Evolutionary conservation across 352 stramenopile species (phyloP).

Genomic region (Phytophthora agathidicida): DNA sequence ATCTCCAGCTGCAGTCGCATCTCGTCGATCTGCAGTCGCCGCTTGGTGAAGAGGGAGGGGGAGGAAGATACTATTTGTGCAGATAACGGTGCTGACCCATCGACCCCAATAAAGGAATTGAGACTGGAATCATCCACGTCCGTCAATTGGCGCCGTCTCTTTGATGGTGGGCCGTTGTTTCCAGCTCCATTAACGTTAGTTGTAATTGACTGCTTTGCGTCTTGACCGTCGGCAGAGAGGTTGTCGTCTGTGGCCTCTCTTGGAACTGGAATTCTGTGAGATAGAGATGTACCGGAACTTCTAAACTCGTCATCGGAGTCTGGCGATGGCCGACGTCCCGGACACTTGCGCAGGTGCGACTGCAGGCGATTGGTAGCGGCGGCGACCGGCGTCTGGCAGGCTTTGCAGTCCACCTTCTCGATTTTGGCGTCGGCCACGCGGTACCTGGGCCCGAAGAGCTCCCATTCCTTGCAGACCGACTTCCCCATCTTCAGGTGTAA

Average conservation of each 20-base stretch:
- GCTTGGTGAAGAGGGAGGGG: constrained; percentile 32
- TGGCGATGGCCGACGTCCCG: too few species aligned
- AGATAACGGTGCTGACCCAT: not conserved
- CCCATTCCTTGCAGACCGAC: constrained; percentile 70
- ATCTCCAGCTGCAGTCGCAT: constrained; percentile 59
- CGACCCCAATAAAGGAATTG: constrained; percentile 1
- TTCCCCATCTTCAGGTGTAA: too few species aligned
- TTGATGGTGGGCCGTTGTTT: constrained; percentile 19
- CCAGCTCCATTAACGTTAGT: not conserved
- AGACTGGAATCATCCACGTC: constrained; percentile 36
- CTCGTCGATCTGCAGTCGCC: constrained; percentile 63
- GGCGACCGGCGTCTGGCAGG: constrained; percentile 63
- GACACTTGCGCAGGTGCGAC: constrained; percentile 66
- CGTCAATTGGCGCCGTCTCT: constrained; percentile 28
- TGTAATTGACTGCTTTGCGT: not conserved
- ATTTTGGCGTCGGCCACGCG: constrained; percentile 55
- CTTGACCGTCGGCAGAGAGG: not conserved
- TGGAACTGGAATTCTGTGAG: constrained; percentile 9
- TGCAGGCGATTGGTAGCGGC: constrained; percentile 68
- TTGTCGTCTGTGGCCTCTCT: constrained; percentile 2
- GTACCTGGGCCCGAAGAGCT: constrained; percentile 69
- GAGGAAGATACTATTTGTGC: not conserved
- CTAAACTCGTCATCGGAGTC: too few species aligned
- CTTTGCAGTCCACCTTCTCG: constrained; percentile 72
- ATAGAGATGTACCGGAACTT: not conserved